Percentiles rank a stretch among this genome's conserved stretches.
These are phyloP conservation scores for Pichia kluyveri DNA, from an alignment of 805 yeast species.

Conservation along the genomic window DNA sequence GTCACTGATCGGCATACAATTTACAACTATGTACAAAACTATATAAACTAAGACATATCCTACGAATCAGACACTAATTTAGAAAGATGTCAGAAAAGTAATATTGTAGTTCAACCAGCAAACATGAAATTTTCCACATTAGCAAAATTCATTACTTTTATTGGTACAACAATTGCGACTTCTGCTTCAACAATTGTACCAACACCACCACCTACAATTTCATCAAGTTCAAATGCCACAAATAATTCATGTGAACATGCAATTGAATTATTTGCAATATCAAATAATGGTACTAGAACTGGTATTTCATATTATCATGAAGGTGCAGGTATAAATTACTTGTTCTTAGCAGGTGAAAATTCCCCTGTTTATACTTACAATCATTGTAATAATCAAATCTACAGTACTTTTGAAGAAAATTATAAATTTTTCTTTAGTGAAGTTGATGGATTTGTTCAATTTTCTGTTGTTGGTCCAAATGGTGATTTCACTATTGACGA, in stretches of 20 bases:
- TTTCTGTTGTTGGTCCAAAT: conserved; percentile 5
- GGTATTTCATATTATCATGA: conserved; percentile 30
- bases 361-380: conserved; percentile 9
- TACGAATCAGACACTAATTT: no score
- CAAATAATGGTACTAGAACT: not conserved
- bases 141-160: no score
- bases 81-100: no score
- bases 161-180: not conserved
- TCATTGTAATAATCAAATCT: conserved; percentile 5
- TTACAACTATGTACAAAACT: no score
- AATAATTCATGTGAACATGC: not conserved
- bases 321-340: conserved; percentile 39
- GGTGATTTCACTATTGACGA: not conserved
- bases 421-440: not conserved
- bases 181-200: not conserved
- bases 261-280: not conserved
- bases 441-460: conserved; percentile 2
- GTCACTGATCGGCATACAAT: no score
- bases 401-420: not conserved
- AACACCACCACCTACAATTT: not conserved
- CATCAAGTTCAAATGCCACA: not conserved
- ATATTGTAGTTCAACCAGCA: no score
- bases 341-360: conserved; percentile 22
- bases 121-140: no score
- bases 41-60: no score